These are phyloP conservation scores for Fraxinus xanthoxyloides DNA, from an alignment of 305 asterid genomes.

Conservation along the genomic window DNA sequence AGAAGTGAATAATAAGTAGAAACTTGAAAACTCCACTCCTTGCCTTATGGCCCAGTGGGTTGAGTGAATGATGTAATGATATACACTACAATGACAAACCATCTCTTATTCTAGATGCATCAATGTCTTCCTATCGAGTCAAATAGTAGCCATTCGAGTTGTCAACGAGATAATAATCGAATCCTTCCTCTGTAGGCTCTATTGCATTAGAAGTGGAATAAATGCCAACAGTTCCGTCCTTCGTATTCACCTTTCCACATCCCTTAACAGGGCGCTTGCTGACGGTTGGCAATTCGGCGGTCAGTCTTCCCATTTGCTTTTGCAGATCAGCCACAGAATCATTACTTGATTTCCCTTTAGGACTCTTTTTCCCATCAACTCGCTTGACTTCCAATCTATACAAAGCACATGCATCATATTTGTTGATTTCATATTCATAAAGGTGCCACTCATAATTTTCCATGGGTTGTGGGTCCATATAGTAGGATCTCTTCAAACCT, in stretches of 20 bases:
- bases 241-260: slow-evolving; percentile 52
- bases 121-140: slow-evolving; percentile 29
- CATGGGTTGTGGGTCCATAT: slow-evolving; percentile 98
- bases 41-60: slow-evolving; percentile 39
- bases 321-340: slow-evolving; percentile 86
- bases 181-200: slow-evolving; percentile 44
- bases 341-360: slow-evolving; percentile 67
- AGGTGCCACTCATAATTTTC: slow-evolving; percentile 91
- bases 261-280: slow-evolving; percentile 62
- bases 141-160: slow-evolving; percentile 51
- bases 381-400: slow-evolving; percentile 92
- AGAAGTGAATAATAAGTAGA: slow-evolving; percentile 4
- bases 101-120: slow-evolving; percentile 32
- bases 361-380: slow-evolving; percentile 73
- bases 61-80: slow-evolving; percentile 21
- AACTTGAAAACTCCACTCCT: slow-evolving; percentile 31
- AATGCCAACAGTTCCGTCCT: slow-evolving; percentile 41
- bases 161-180: slow-evolving; percentile 59
- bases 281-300: slow-evolving; percentile 70
- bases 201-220: slow-evolving; percentile 33
- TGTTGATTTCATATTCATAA: slow-evolving; percentile 78
- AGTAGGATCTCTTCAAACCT: slow-evolving; percentile 94
- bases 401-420: slow-evolving; percentile 66
- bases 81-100: slow-evolving; percentile 25
- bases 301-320: slow-evolving; percentile 80